phyloP scores from a whole-genome alignment of 345 rosid species.

The Eucalyptus camaldulensis region DNA sequence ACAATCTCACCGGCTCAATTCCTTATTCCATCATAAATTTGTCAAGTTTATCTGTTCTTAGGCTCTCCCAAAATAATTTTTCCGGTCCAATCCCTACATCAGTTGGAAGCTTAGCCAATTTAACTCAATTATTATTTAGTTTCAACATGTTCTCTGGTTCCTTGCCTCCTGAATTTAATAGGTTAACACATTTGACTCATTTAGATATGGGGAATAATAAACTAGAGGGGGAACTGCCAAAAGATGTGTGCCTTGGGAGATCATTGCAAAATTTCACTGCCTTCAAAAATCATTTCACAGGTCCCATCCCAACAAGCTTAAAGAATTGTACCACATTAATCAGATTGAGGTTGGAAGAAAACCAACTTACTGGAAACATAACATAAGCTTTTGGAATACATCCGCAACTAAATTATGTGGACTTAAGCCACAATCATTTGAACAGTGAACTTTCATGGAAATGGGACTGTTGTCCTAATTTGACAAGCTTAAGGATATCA shows the following conservation, averaged over 20 bases:
- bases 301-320: not conserved
- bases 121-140: accelerated
- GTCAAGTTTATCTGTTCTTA: accelerated
- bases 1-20: not conserved
- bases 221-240: no score
- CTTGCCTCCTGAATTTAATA: not conserved
- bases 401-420: no score
- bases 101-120: not conserved
- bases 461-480: no score
- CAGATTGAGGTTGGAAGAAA: not conserved
- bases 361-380: not conserved
- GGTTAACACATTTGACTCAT: not conserved
- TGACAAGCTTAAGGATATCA: no score
- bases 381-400: not conserved
- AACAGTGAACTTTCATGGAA: no score
- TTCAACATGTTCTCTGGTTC: not conserved
- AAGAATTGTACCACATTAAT: not conserved
- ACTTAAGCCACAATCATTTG: no score
- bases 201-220: no score
- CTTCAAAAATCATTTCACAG: not conserved
- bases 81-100: not conserved
- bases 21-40: not conserved
- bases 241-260: no score
- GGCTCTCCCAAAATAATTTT: not conserved
- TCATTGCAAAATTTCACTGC: not conserved